Evolutionary conservation across 2,329 filamentous ascomycete species (phyloP).

Genomic region (Macrophomina pseudophaseolina): DNA sequence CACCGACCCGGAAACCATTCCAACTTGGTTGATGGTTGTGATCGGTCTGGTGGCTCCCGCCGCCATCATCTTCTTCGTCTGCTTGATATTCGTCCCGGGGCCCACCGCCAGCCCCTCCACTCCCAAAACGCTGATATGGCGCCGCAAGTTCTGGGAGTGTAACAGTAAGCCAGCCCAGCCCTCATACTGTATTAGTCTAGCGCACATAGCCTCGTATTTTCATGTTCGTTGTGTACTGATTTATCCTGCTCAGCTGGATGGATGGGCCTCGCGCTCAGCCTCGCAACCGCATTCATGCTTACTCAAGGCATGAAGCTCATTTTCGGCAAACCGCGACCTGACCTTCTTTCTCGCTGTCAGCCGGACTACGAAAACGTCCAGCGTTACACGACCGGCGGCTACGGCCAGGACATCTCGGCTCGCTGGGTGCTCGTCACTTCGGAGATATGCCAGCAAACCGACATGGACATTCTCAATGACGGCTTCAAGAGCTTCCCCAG

Average conservation of each 20-base stretch:
- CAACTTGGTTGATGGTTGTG: conserved; percentile 68
- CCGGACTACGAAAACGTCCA: conserved; percentile 69
- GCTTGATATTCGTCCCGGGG: conserved; percentile 73
- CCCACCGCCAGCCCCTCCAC: conserved; percentile 67
- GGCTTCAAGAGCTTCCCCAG: conserved; percentile 86
- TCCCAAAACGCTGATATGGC: conserved; percentile 71
- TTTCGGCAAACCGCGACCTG: conserved; percentile 68
- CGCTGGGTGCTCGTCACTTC: conserved; percentile 75
- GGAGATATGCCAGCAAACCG: conserved; percentile 73
- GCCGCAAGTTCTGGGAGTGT: conserved; percentile 87
- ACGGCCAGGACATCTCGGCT: conserved; percentile 55
- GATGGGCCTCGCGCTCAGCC: conserved; percentile 77
- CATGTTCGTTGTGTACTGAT: not conserved
- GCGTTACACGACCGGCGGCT: conserved; percentile 67
- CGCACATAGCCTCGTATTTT: conserved; percentile 35
- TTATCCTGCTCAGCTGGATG: conserved; percentile 60
- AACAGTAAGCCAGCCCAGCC: conserved; percentile 53
- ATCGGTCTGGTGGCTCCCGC: conserved; percentile 69
- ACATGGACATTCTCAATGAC: conserved; percentile 69
- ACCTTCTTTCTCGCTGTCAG: conserved; percentile 72
- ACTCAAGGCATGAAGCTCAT: conserved; percentile 84
- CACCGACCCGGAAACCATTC: conserved; percentile 72
- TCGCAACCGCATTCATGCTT: conserved; percentile 76
- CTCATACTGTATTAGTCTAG: not conserved
- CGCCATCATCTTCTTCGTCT: conserved; percentile 70